A percentile compares a stretch with the other conserved stretches of the same genome.
Conservation (phyloP, 345 rosid genomes). For the Moricandia arvensis region DNA sequence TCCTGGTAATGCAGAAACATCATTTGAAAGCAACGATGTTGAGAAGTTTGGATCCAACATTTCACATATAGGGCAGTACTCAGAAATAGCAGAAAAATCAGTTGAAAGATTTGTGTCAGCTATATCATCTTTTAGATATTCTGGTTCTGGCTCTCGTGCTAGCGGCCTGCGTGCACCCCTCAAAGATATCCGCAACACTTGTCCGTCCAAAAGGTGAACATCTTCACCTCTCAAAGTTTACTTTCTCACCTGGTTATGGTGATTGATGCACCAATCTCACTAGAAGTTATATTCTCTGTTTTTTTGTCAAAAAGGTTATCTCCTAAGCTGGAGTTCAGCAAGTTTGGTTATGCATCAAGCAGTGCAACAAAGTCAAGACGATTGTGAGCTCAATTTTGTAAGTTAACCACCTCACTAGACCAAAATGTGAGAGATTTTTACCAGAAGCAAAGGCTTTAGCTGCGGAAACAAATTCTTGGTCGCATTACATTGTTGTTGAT, state of each 20-base stretch:
- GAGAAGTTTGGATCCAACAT: too few relatives aligned
- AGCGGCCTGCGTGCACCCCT: too few relatives aligned
- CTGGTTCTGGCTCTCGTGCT: too few relatives aligned
- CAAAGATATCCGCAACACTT: too few relatives aligned
- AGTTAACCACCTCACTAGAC: constrained; percentile 9
- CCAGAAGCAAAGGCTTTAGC: not conserved
- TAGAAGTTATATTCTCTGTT: not conserved
- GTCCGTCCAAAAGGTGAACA: constrained; percentile 48
- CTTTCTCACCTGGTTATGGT: constrained; percentile 2
- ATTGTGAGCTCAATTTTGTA: constrained; percentile 38
- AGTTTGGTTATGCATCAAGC: constrained; percentile 56
- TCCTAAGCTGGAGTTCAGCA: constrained; percentile 49
- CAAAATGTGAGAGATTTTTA: constrained; percentile 1
- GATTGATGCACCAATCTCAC: constrained; percentile 7
- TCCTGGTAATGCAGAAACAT: constrained; percentile 37
- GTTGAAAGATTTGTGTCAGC: too few relatives aligned
- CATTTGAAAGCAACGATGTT: constrained; percentile 24
- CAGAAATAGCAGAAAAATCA: too few relatives aligned
- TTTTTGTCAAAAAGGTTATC: constrained; percentile 37
- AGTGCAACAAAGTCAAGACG: constrained; percentile 31
- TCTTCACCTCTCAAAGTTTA: not conserved
- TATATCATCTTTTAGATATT: too few relatives aligned
- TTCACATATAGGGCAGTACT: too few relatives aligned
- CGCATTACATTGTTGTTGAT: constrained; percentile 15
- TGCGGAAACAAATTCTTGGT: constrained; percentile 15